These are phyloP conservation scores for Mycosphaerella sp. DNA, from an alignment of 2,329 filamentous ascomycete genomes.

Conservation along the genomic window DNA sequence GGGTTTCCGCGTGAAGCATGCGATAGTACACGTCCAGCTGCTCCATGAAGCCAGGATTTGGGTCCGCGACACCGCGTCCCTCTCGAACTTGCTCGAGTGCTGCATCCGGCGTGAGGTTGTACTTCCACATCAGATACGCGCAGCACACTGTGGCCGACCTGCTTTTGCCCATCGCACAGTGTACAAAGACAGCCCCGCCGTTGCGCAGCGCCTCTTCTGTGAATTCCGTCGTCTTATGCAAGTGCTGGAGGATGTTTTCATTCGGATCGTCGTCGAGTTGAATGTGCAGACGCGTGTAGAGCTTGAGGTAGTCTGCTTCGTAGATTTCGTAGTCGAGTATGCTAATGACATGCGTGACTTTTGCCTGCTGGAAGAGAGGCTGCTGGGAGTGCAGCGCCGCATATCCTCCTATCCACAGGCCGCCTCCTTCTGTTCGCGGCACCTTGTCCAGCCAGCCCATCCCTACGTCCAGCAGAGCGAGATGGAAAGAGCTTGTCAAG, in stretches of 20 bases:
- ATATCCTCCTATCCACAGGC: slow-evolving; percentile 39
- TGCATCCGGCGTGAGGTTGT: slow-evolving; percentile 48
- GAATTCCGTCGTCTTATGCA: slow-evolving; percentile 64
- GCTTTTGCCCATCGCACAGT: slow-evolving; percentile 91
- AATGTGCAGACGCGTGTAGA: slow-evolving; percentile 61
- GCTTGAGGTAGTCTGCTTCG: slow-evolving; percentile 52
- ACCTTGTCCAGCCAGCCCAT: slow-evolving; percentile 40
- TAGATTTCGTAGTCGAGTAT: slow-evolving; percentile 49
- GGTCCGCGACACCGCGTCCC: slow-evolving; percentile 72
- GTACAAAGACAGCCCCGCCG: slow-evolving; percentile 57
- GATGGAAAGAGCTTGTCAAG: too few relatives aligned
- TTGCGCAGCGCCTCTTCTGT: slow-evolving; percentile 66
- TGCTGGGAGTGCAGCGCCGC: slow-evolving; percentile 38
- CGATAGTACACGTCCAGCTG: slow-evolving; percentile 80
- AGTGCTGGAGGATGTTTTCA: slow-evolving; percentile 73
- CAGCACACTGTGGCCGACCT: slow-evolving; percentile 77
- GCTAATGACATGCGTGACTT: slow-evolving; percentile 74
- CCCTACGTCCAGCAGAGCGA: not conserved
- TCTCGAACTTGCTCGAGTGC: slow-evolving; percentile 65
- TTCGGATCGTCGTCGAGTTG: slow-evolving; percentile 86
- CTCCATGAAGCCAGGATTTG: slow-evolving; percentile 82
- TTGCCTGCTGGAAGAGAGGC: slow-evolving; percentile 60
- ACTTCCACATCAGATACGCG: slow-evolving; percentile 68
- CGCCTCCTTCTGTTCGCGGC: slow-evolving; percentile 30
- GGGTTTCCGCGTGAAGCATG: slow-evolving; percentile 50